Evolutionary conservation across 2,329 filamentous ascomycete genomes (phyloP).

Genomic region (Sclerotinia minor): DNA sequence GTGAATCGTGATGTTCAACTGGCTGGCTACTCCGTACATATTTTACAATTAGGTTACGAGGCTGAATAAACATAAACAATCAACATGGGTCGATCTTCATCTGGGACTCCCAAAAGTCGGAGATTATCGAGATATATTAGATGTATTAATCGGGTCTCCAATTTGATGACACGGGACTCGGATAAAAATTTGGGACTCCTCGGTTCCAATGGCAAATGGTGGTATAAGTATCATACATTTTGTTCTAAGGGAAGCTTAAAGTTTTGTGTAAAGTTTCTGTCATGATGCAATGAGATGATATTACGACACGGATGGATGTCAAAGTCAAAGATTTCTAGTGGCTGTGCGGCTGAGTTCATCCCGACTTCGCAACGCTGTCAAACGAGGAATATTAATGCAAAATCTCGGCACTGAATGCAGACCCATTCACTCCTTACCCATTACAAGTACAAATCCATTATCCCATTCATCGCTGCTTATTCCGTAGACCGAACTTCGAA

Average conservation of each 20-base stretch:
- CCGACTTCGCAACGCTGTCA: slow-evolving; percentile 2
- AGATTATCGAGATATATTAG: slow-evolving; percentile 1
- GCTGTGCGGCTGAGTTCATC: not conserved
- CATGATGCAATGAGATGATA: not conserved
- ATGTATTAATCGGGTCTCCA: slow-evolving; percentile 3
- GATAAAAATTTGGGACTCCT: not conserved
- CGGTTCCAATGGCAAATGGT: not conserved
- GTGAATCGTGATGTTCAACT: not conserved
- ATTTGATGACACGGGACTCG: not conserved
- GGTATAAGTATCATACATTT: not conserved
- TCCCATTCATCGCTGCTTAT: no score
- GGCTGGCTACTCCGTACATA: not conserved
- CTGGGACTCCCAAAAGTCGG: not conserved
- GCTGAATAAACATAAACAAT: not conserved
- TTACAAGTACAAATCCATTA: no score
- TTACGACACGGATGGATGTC: not conserved
- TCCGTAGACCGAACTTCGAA: no score
- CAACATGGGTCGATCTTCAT: not conserved
- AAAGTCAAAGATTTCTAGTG: not conserved
- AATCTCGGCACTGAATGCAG: not conserved
- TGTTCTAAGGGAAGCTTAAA: not conserved
- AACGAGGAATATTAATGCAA: not conserved
- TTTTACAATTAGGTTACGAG: not conserved
- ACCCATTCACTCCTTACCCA: not conserved
- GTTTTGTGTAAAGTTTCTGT: no score